Evolutionary conservation across 352 stramenopile genomes (phyloP).

Genomic region (Pythium phragmiticola): DNA sequence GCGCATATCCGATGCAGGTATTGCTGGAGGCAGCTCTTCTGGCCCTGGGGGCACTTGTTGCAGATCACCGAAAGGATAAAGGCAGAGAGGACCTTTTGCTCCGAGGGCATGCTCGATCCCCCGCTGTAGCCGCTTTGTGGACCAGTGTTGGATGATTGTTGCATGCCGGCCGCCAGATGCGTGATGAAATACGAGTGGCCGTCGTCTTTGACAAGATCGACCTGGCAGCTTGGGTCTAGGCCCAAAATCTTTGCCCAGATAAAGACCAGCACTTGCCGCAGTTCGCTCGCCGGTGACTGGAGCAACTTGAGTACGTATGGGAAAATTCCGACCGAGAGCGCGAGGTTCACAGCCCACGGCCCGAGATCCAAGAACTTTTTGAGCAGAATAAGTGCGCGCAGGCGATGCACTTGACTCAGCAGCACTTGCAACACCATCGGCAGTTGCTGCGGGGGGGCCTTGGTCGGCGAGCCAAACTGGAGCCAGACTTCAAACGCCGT

Average conservation of each 20-base stretch:
- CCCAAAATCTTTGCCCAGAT: slow-evolving; percentile 94
- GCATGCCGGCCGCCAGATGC: slow-evolving; percentile 81
- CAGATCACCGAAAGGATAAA: slow-evolving; percentile 97
- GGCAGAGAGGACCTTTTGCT: slow-evolving; percentile 94
- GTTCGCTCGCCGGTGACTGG: slow-evolving; percentile 93
- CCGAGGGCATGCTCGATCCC: slow-evolving; percentile 52
- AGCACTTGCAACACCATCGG: slow-evolving; percentile 98
- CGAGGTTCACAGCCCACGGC: slow-evolving; percentile 87
- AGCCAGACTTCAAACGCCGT: slow-evolving; percentile 99
- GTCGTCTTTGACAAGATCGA: slow-evolving; percentile 96
- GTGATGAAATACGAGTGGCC: slow-evolving; percentile 96
- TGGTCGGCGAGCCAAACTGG: slow-evolving; percentile 90
- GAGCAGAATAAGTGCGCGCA: slow-evolving; percentile 94
- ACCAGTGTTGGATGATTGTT: slow-evolving; percentile 28
- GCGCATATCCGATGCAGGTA: slow-evolving; percentile 78
- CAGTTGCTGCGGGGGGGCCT: slow-evolving; percentile 94
- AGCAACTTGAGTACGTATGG: slow-evolving; percentile 99
- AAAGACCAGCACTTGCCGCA: slow-evolving; percentile 94
- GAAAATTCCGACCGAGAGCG: slow-evolving; percentile 97
- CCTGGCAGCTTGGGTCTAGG: slow-evolving; percentile 95
- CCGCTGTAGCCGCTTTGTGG: slow-evolving; percentile 10
- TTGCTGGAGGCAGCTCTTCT: slow-evolving; percentile 93
- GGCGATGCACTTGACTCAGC: slow-evolving; percentile 95
- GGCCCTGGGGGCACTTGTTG: slow-evolving; percentile 88
- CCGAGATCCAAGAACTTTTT: slow-evolving; percentile 96